Evolutionary conservation across 1,284 basidiomycete species (phyloP).

Genomic region (Cerrena zonata): DNA sequence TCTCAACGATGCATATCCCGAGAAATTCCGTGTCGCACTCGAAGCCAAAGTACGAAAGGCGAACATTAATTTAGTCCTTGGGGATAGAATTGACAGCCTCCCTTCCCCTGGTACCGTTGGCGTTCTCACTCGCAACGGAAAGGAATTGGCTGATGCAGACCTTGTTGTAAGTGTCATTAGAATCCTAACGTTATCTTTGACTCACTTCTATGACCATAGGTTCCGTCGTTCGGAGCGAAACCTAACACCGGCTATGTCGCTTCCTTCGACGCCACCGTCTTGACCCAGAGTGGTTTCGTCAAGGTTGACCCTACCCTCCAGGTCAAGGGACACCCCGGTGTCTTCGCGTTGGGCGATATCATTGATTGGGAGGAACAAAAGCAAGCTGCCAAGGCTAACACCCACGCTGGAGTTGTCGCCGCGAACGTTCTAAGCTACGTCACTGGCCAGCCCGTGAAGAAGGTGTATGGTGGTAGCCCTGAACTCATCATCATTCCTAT

Average conservation of each 20-base stretch:
- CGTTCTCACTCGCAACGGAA: slow-evolving; percentile 50
- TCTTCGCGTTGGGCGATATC: slow-evolving; percentile 58
- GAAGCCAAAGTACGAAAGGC: slow-evolving; percentile 36
- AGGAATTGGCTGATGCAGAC: slow-evolving; percentile 44
- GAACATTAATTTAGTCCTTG: slow-evolving; percentile 47
- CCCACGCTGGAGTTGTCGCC: slow-evolving; percentile 39
- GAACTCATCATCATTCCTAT: slow-evolving; percentile 55
- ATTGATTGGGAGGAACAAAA: slow-evolving; percentile 58
- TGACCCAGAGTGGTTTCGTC: slow-evolving; percentile 39
- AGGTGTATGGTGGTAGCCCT: slow-evolving; percentile 43
- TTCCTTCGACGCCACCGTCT: slow-evolving; percentile 36
- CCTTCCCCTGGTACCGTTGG: slow-evolving; percentile 26
- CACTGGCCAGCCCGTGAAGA: slow-evolving; percentile 28
- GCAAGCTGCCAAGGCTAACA: slow-evolving; percentile 42
- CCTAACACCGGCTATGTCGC: slow-evolving; percentile 49
- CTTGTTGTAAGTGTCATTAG: slow-evolving; percentile 41
- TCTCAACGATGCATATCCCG: slow-evolving; percentile 54
- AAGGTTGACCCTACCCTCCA: slow-evolving; percentile 50
- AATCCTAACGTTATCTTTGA: background rate
- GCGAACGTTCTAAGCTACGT: slow-evolving; percentile 46
- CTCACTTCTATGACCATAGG: slow-evolving; percentile 23
- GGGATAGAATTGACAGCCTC: slow-evolving; percentile 48
- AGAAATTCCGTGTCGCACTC: slow-evolving; percentile 47
- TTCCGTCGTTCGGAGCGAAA: slow-evolving; percentile 42
- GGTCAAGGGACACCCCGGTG: slow-evolving; percentile 37